A percentile compares a stretch with the other conserved stretches of the same genome.
Evolutionary conservation across 176 grass and related monocot species (phyloP).

Genomic region (Bolboschoenus planiculmis): DNA sequence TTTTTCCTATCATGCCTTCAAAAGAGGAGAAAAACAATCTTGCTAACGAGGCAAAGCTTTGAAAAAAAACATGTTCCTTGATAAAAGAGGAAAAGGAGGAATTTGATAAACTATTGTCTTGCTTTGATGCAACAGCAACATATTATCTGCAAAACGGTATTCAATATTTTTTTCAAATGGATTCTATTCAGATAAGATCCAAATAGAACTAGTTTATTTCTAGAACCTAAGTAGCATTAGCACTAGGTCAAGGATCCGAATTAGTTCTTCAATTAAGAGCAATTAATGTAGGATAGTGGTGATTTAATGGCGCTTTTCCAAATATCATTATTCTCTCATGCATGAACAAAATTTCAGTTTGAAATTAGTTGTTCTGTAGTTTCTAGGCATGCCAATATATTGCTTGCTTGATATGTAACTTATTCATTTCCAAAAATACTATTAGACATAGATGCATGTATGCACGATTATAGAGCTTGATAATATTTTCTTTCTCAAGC

Average conservation of each 20-base stretch:
- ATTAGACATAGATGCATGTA: not conserved
- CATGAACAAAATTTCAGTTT: conserved; percentile 15
- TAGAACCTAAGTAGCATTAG: not conserved
- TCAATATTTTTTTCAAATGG: too few relatives aligned
- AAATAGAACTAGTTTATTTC: not conserved
- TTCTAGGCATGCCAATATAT: not conserved
- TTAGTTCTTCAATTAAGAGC: not conserved
- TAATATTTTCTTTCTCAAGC: not conserved
- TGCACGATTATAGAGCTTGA: not conserved
- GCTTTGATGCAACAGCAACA: not conserved
- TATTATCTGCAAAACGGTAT: too few relatives aligned
- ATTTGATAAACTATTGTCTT: too few relatives aligned
- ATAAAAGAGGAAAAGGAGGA: too few relatives aligned
- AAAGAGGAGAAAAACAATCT: not conserved
- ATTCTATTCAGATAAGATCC: not conserved
- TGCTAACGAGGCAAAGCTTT: too few relatives aligned
- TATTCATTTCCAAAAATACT: not conserved
- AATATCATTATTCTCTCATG: not conserved
- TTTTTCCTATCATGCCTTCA: not conserved
- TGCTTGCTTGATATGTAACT: not conserved
- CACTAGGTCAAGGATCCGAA: not conserved
- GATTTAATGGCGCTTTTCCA: not conserved
- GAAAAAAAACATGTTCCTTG: too few relatives aligned
- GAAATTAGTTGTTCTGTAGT: not conserved
- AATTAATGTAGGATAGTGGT: not conserved